These are phyloP conservation scores for Aristolochia contorta DNA, from an alignment of 164 flowering plant species.

Conservation along the genomic window DNA sequence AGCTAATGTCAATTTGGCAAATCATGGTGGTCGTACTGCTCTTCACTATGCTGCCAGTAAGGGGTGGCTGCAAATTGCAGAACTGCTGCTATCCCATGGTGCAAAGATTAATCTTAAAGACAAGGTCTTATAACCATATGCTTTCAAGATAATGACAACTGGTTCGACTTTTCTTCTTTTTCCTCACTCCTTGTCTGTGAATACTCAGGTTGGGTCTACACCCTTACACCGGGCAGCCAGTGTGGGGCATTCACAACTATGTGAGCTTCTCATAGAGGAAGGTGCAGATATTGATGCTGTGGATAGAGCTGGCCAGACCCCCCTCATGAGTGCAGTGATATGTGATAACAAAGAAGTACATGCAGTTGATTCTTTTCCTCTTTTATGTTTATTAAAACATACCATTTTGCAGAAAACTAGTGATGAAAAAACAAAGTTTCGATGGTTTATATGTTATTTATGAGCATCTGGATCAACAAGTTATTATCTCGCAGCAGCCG, in stretches of 20 bases:
- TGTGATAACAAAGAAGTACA: slow-evolving; percentile 71
- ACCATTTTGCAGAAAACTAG: too few species aligned
- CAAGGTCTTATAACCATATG: slow-evolving; percentile 42
- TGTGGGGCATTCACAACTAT: slow-evolving; percentile 59
- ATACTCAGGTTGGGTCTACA: slow-evolving; percentile 78
- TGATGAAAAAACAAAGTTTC: too few species aligned
- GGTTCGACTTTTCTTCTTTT: background rate
- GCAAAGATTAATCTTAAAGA: slow-evolving; percentile 74
- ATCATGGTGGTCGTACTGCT: slow-evolving; percentile 85
- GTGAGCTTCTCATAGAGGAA: slow-evolving; percentile 88
- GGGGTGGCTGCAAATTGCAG: slow-evolving; percentile 73
- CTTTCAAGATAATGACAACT: background rate
- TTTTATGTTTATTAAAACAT: too few species aligned
- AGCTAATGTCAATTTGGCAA: slow-evolving; percentile 76
- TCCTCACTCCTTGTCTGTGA: background rate
- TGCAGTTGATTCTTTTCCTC: background rate
- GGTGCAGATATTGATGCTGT: slow-evolving; percentile 86
- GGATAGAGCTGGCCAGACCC: slow-evolving; percentile 80
- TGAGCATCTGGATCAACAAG: too few species aligned
- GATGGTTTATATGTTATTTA: too few species aligned
- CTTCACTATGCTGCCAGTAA: slow-evolving; percentile 99
- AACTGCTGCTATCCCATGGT: slow-evolving; percentile 57
- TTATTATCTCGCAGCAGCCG: too few species aligned
- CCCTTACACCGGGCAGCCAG: slow-evolving; percentile 97
- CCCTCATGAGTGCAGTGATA: slow-evolving; percentile 87